A percentile compares a stretch with the other conserved stretches of the same genome.
phyloP scores from a whole-genome alignment of 1,284 basidiomycete species.

The Agroathelia rolfsii region DNA sequence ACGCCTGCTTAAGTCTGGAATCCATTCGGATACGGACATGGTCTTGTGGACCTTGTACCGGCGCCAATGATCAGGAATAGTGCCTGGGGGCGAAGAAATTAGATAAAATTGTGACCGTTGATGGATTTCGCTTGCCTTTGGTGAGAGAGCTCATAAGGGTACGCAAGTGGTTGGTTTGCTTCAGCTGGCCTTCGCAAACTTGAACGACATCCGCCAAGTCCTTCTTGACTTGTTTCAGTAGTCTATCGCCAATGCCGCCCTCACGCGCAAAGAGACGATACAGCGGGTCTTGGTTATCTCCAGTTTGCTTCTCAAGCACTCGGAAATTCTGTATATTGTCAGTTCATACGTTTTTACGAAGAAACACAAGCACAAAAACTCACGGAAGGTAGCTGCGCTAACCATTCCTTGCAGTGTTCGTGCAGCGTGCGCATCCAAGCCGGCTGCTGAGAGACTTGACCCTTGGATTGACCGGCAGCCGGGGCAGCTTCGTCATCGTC shows the following conservation, averaged over 20 bases:
- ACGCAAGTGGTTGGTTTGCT: conserved; percentile 91
- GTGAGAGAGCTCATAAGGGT: conserved; percentile 80
- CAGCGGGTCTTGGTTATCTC: conserved; percentile 74
- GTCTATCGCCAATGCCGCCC: conserved; percentile 65
- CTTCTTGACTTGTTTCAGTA: conserved; percentile 67
- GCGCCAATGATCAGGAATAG: conserved; percentile 81
- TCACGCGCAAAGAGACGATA: conserved; percentile 87
- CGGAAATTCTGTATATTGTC: conserved; percentile 46
- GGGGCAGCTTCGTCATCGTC: conserved; percentile 67
- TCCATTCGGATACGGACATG: conserved; percentile 77
- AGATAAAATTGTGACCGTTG: conserved; percentile 1
- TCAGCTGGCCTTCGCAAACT: conserved; percentile 79
- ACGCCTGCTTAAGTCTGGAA: conserved; percentile 72
- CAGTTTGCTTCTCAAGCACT: conserved; percentile 49
- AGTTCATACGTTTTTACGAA: conserved; percentile 8
- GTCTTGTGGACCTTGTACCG: conserved; percentile 79
- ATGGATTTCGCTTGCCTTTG: conserved; percentile 49
- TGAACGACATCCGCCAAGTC: conserved; percentile 76
- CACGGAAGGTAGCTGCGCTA: conserved; percentile 66
- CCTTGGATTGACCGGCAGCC: conserved; percentile 41
- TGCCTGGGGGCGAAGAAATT: conserved; percentile 39
- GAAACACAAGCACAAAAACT: conserved; percentile 16
- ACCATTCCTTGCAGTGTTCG: conserved; percentile 78
- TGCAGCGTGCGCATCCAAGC: conserved; percentile 86
- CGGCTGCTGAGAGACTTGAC: conserved; percentile 64